A percentile compares a stretch with the other conserved stretches of the same genome.
Evolutionary conservation across 2,329 filamentous ascomycete species (phyloP).

Genomic region (Knoxdaviesia proteae): DNA sequence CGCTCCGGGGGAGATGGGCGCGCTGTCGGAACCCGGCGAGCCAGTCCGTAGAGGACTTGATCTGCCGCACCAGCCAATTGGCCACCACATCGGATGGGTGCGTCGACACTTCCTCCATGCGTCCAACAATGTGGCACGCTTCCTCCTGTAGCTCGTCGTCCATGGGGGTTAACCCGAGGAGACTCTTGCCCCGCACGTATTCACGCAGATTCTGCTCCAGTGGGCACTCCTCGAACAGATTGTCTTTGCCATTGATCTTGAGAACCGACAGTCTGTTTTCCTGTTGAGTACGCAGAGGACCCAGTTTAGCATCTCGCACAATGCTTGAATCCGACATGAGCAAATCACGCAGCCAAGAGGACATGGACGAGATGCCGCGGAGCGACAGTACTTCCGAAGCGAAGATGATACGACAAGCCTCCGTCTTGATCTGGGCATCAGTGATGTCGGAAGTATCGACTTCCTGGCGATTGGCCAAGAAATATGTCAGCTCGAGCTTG

Average conservation of each 20-base stretch:
- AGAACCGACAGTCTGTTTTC: slow-evolving; percentile 27
- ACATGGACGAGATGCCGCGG: slow-evolving; percentile 15
- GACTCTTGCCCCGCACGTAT: slow-evolving; percentile 26
- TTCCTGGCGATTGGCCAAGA: slow-evolving; percentile 22
- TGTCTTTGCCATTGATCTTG: slow-evolving; percentile 35
- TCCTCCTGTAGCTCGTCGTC: slow-evolving; percentile 39
- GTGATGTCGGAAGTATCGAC: slow-evolving; percentile 19
- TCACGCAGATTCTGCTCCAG: slow-evolving; percentile 32
- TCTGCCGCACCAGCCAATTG: slow-evolving; percentile 34
- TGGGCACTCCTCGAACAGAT: slow-evolving; percentile 34
- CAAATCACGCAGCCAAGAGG: slow-evolving; percentile 37
- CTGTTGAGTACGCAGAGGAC: slow-evolving; percentile 21
- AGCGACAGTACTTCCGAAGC: slow-evolving; percentile 27
- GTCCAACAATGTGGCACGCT: slow-evolving; percentile 34
- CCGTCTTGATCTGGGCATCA: slow-evolving; percentile 32
- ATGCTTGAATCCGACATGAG: slow-evolving; percentile 26
- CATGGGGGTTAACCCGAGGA: slow-evolving; percentile 37
- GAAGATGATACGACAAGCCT: slow-evolving; percentile 37
- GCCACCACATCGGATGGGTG: slow-evolving; percentile 27
- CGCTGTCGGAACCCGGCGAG: slow-evolving; percentile 33
- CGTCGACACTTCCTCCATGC: slow-evolving; percentile 30
- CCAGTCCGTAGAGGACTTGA: slow-evolving; percentile 29
- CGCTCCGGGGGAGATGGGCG: slow-evolving; percentile 33
- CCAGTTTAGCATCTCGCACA: slow-evolving; percentile 23
- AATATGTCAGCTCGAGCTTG: slow-evolving; percentile 35